Evolutionary conservation across 2,329 filamentous ascomycete species (phyloP).

Genomic region (Parafenestella ontariensis): DNA sequence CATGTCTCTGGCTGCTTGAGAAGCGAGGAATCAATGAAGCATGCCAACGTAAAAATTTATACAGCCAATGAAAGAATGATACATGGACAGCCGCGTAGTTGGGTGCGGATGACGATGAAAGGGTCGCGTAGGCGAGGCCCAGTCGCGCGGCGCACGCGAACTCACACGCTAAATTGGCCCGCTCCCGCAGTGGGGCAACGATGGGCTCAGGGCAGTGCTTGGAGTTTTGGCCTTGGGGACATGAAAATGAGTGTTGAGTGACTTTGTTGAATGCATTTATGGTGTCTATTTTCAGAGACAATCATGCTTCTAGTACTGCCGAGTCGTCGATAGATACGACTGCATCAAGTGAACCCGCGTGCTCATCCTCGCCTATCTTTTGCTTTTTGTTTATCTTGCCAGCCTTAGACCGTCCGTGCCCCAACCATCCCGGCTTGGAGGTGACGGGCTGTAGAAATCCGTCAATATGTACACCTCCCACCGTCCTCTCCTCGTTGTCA

Average conservation of each 20-base stretch:
- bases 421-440: constrained; percentile 38
- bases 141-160: constrained; percentile 13
- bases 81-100: neutral
- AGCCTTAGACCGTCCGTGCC: constrained; percentile 31
- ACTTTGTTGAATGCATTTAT: too few relatives aligned
- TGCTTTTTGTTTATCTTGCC: constrained; percentile 20
- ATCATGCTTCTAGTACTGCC: neutral
- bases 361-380: constrained; percentile 8
- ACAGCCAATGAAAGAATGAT: neutral
- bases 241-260: too few relatives aligned
- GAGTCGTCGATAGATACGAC: neutral
- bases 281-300: neutral
- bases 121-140: constrained; percentile 6
- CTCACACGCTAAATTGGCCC: constrained; percentile 15
- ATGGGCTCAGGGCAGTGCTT: neutral
- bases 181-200: neutral
- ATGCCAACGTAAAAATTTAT: too few relatives aligned
- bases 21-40: neutral
- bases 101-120: neutral
- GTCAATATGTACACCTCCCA: constrained; percentile 71
- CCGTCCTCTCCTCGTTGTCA: constrained; percentile 57
- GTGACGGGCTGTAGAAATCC: constrained; percentile 68
- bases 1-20: neutral
- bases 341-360: neutral
- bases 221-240: too few relatives aligned